Evolutionary conservation across 768 basidiomycete species (phyloP), one percentile per base, ranked within the genome.

Genomic region (Mrakia gelida): DNA sequence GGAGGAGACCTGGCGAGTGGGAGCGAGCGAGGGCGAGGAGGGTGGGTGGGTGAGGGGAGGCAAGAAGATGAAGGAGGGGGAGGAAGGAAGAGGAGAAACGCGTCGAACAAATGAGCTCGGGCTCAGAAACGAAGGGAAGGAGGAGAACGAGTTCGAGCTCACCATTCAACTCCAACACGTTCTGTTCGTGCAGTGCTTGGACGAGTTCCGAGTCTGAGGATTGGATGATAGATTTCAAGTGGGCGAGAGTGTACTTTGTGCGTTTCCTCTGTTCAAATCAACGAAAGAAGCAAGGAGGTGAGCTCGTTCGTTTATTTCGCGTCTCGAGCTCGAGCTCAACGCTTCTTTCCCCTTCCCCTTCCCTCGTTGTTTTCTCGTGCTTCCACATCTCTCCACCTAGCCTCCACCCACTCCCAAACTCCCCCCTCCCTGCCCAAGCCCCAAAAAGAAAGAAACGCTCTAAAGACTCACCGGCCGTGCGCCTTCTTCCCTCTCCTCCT

Each of bases 161-260:
- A 75, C 77, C 77, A 26, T 78, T 41, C 54, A 78, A 34, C 34
- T 23, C 30, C 1, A 78, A 28, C 54, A 78, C 77, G 52, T 78
- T 78, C 52, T 67, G 72, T 18, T 68, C 73, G 21, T 68, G 41
- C 62, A 78, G 67, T 6, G 61, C 77, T 11, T 16, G 30, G 23
- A 52, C 71, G 23, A 78, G 73, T 45, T 78, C 73, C 23, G 43
- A 65, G 65, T 78, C 77, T 2, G 71, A 73, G 41, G 77, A 73
- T 41, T 78, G 77, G 68, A 78, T 65, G 45, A 78, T 70, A 13
- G 73, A 74, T 65, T 72, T 61, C 13, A 78, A 67, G 52, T 78
- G 77, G 21, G 72, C 65, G 65, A 78, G 49, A 21, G 73, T 78
- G 15, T 70, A 75, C 28, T 62, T 78, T 2, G 77, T 74, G 0